These are phyloP conservation scores for Ogataea hybrid DNA, from an alignment of 1,139 yeast genomes.

Conservation along the genomic window DNA sequence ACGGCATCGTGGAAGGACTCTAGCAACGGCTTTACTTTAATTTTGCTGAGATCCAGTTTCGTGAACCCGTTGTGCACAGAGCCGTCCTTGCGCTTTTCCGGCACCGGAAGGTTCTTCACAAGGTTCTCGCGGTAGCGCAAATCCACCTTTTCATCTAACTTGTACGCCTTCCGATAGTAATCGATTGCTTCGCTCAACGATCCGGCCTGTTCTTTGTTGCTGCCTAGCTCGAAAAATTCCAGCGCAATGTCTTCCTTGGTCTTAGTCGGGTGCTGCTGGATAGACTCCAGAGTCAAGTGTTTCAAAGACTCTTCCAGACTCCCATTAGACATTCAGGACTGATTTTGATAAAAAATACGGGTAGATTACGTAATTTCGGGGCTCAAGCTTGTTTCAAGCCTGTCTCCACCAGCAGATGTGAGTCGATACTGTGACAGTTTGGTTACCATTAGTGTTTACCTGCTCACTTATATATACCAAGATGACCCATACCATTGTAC, in stretches of 20 bases:
- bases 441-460: not conserved
- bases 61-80: conserved; percentile 17
- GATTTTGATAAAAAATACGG: not conserved
- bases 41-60: conserved; percentile 34
- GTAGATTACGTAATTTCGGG: not conserved
- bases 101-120: conserved; percentile 31
- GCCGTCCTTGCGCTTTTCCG: conserved; percentile 11
- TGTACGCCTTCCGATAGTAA: conserved; percentile 70
- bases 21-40: conserved; percentile 39
- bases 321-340: conserved; percentile 6
- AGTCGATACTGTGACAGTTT: conserved; percentile 1
- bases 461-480: conserved; percentile 2
- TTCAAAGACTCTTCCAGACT: conserved; percentile 6
- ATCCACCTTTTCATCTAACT: conserved; percentile 65
- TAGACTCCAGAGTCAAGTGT: conserved; percentile 23
- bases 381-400: conserved; percentile 6
- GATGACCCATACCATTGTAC: conserved; percentile 6
- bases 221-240: conserved; percentile 64
- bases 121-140: conserved; percentile 57
- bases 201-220: conserved; percentile 70
- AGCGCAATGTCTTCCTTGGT: conserved; percentile 44
- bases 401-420: conserved; percentile 1
- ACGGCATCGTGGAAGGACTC: conserved; percentile 35
- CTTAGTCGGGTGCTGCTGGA: conserved; percentile 29
- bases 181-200: conserved; percentile 78